A percentile compares a stretch with the other conserved stretches of the same genome.
Conservation (phyloP, 306 rosid genomes). For the Casuarina cunninghamiana region DNA sequence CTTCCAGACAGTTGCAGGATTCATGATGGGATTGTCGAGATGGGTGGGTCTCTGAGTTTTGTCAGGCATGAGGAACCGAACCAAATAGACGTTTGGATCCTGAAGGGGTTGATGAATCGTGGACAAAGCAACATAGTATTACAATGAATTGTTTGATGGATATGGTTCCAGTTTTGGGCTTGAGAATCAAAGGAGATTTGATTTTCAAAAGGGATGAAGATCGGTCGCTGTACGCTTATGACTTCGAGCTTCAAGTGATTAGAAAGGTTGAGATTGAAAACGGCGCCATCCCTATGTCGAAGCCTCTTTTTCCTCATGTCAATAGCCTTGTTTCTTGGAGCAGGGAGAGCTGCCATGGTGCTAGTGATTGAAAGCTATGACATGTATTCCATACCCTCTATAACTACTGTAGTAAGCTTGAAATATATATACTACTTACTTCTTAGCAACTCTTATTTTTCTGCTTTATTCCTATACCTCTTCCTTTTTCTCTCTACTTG, state of each 20-base stretch:
- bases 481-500: background rate
- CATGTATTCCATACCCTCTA: background rate
- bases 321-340: conserved; percentile 53
- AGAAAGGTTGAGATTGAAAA: conserved; percentile 21
- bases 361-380: background rate
- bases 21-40: conserved; percentile 42
- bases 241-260: conserved; percentile 36
- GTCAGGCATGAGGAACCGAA: conserved; percentile 29
- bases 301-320: conserved; percentile 39
- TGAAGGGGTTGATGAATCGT: conserved; percentile 41
- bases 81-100: conserved; percentile 48
- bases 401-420: background rate
- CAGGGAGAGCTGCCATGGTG: background rate
- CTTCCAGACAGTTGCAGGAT: conserved; percentile 35
- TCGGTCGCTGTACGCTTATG: conserved; percentile 37
- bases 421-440: background rate
- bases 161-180: conserved; percentile 45
- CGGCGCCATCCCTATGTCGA: background rate
- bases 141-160: conserved; percentile 31
- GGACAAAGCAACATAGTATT: conserved; percentile 50
- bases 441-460: background rate
- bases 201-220: conserved; percentile 39
- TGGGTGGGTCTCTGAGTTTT: conserved; percentile 35
- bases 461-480: background rate
- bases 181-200: conserved; percentile 44